phyloP scores from a whole-genome alignment of 306 rosid species.

The Cucumis hystrix region DNA sequence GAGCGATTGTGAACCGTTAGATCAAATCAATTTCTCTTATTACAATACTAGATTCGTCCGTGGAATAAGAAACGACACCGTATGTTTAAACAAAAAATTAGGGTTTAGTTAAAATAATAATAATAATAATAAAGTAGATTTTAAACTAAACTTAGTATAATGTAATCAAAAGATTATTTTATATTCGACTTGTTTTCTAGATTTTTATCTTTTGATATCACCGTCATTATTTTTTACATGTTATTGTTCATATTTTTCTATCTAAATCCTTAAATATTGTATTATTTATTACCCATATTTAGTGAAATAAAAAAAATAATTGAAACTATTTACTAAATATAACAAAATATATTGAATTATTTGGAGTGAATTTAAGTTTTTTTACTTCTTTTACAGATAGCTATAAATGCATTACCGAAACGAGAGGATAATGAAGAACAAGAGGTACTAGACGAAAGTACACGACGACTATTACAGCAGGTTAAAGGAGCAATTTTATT shows the following conservation, averaged over 20 bases:
- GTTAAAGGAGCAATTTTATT: not conserved
- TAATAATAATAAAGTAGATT: not conserved
- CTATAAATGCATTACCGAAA: not conserved
- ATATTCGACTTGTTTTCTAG: not conserved
- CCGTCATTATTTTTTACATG: not conserved
- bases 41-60: not conserved
- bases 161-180: not conserved
- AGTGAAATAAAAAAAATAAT: too few species aligned
- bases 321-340: too few species aligned
- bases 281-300: not conserved
- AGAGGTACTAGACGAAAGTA: not conserved
- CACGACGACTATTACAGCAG: not conserved
- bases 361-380: too few species aligned
- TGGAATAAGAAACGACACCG: not conserved
- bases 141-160: not conserved
- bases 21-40: not conserved
- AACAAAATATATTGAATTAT: too few species aligned
- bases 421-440: not conserved
- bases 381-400: not conserved
- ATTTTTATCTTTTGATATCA: not conserved
- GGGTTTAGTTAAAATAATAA: not conserved
- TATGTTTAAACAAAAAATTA: not conserved
- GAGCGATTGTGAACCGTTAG: not conserved
- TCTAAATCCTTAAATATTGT: not conserved
- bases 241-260: too few species aligned